Evolutionary conservation across 2,329 filamentous ascomycete species (phyloP).

Genomic region (Pezicula radicicola): DNA sequence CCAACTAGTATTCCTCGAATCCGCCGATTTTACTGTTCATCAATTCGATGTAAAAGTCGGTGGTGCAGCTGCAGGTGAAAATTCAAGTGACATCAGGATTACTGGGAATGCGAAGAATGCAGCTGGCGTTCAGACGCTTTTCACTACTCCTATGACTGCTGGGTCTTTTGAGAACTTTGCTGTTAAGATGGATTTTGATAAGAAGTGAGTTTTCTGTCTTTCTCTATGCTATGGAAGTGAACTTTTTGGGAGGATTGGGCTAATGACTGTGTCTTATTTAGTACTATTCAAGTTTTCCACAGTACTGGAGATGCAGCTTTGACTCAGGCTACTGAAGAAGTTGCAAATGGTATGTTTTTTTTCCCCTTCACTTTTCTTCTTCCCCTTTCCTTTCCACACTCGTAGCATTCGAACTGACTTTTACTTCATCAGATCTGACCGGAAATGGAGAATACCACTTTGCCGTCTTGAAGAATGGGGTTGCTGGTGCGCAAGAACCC

Average conservation of each 20-base stretch:
- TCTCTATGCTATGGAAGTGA: too few relatives aligned
- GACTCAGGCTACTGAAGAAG: constrained; percentile 39
- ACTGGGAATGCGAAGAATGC: neutral
- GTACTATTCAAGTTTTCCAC: constrained; percentile 54
- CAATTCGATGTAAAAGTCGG: constrained; percentile 52
- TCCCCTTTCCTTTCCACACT: too few relatives aligned
- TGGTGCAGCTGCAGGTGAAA: constrained; percentile 37
- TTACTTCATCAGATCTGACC: constrained; percentile 11
- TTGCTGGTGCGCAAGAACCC: constrained; percentile 38
- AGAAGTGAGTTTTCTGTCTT: constrained; percentile 38
- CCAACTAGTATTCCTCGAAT: constrained; percentile 48
- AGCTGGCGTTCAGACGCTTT: constrained; percentile 34
- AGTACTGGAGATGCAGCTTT: constrained; percentile 44
- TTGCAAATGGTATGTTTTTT: constrained; percentile 41
- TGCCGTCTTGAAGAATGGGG: constrained; percentile 57
- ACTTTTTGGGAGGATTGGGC: neutral
- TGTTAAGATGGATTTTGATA: constrained; percentile 50
- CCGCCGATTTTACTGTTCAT: constrained; percentile 42
- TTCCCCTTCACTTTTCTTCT: too few relatives aligned
- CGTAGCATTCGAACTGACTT: too few relatives aligned
- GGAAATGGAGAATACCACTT: constrained; percentile 60
- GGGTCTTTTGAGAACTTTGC: constrained; percentile 57
- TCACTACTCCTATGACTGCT: constrained; percentile 44
- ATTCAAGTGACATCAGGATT: neutral
- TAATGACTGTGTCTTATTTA: constrained; percentile 18